Evolutionary conservation across 371 early-diverging fungal genomes (phyloP).

Genomic region (Phascolomyces articulosus): DNA sequence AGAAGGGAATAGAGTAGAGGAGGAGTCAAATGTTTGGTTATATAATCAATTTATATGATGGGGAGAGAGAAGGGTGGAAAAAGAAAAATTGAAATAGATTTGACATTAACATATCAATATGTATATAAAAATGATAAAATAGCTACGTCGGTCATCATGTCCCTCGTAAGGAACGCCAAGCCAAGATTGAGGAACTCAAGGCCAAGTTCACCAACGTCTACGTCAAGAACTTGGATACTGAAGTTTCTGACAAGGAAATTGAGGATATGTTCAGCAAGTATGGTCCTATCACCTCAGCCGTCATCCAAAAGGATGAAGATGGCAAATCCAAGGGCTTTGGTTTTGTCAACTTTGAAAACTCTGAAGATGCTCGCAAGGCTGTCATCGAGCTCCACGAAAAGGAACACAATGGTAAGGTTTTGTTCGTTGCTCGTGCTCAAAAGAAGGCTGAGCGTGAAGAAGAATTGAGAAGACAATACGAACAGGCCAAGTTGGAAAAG

Average conservation of each 20-base stretch:
- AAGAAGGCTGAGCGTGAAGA: constrained; percentile 98
- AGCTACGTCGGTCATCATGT: constrained; percentile 90
- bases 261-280: constrained; percentile 81
- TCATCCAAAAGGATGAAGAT: constrained; percentile 75
- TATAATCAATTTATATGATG: too few species aligned
- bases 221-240: constrained; percentile 95
- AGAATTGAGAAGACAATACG: constrained; percentile 93
- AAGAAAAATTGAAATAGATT: too few species aligned
- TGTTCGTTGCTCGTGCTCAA: constrained; percentile 98
- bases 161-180: constrained; percentile 91
- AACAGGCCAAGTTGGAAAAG: constrained; percentile 92
- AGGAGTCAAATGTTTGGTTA: too few species aligned
- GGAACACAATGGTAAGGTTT: constrained; percentile 87
- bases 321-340: constrained; percentile 93
- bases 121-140: too few species aligned
- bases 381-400: constrained; percentile 95
- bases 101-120: too few species aligned
- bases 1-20: too few species aligned
- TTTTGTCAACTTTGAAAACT: constrained; percentile 96
- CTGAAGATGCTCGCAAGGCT: constrained; percentile 91
- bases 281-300: constrained; percentile 89
- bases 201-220: constrained; percentile 98
- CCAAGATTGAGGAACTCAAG: constrained; percentile 91
- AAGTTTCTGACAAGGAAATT: constrained; percentile 85
- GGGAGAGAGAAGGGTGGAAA: too few species aligned